Conservation (phyloP, 164 flowering plant species). For the Amborella trichopoda region DNA sequence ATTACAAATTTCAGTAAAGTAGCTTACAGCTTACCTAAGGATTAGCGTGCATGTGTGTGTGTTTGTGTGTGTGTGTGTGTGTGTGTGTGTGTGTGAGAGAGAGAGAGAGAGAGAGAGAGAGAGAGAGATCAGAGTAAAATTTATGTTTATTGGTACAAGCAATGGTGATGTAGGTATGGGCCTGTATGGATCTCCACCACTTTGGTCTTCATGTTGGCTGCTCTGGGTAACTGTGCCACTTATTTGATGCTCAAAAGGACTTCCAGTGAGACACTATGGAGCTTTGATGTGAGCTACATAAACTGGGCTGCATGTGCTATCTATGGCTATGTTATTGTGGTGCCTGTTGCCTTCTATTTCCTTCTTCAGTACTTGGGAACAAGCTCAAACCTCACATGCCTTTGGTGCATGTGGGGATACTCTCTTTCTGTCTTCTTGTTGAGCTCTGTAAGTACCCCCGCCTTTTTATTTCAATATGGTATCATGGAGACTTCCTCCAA, state of each 20-base stretch:
- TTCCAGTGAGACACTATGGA: slow-evolving; percentile 46
- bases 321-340: slow-evolving; percentile 67
- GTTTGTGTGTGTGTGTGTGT: too few relatives aligned
- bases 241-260: slow-evolving; percentile 55
- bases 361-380: slow-evolving; percentile 80
- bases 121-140: neutral
- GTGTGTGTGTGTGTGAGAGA: too few relatives aligned
- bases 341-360: slow-evolving; percentile 85
- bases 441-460: slow-evolving; percentile 57
- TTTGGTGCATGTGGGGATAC: slow-evolving; percentile 99
- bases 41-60: too few relatives aligned
- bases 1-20: too few relatives aligned
- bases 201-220: slow-evolving; percentile 68
- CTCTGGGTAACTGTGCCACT: slow-evolving; percentile 91
- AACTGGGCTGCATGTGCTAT: slow-evolving; percentile 53
- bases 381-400: slow-evolving; percentile 51
- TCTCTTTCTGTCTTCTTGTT: slow-evolving; percentile 71
- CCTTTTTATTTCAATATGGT: neutral
- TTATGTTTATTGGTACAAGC: slow-evolving; percentile 3
- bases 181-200: slow-evolving; percentile 89
- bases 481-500: too few relatives aligned
- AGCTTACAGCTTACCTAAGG: too few relatives aligned
- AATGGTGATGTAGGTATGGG: slow-evolving; percentile 55
- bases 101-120: neutral
- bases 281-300: slow-evolving; percentile 72